phyloP scores from a whole-genome alignment of 768 basidiomycete species.

The Lactifluus subvellereus region DNA sequence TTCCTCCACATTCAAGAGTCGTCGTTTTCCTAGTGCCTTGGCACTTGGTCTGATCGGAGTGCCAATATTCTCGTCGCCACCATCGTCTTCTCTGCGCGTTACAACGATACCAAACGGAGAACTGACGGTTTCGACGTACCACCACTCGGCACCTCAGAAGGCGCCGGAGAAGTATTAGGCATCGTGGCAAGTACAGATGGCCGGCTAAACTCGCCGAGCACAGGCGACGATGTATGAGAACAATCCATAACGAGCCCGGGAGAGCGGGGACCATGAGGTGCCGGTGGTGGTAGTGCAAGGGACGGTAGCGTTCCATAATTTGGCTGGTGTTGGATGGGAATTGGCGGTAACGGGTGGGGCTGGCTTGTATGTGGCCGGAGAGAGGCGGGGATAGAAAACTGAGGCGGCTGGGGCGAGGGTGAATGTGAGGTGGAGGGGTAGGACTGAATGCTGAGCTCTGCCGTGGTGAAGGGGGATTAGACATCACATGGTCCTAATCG shows the following conservation, averaged over 20 bases:
- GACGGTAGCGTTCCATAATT: slow-evolving; percentile 30
- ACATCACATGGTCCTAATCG: slow-evolving; percentile 73
- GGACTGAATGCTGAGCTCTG: slow-evolving; percentile 35
- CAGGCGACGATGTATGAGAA: too few species aligned
- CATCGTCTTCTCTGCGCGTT: not conserved
- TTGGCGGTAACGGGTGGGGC: slow-evolving; percentile 37
- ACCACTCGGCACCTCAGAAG: slow-evolving; percentile 14
- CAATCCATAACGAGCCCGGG: slow-evolving; percentile 42
- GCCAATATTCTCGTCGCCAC: slow-evolving; percentile 25
- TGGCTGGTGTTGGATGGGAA: slow-evolving; percentile 23
- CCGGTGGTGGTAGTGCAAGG: slow-evolving; percentile 63
- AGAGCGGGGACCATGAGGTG: slow-evolving; percentile 66
- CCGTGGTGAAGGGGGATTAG: slow-evolving; percentile 52
- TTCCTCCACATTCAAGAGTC: slow-evolving; percentile 30
- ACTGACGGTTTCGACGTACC: not conserved
- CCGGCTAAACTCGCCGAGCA: not conserved
- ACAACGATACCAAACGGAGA: not conserved
- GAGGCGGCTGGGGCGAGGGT: slow-evolving; percentile 33
- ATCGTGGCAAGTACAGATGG: slow-evolving; percentile 2
- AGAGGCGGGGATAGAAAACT: slow-evolving; percentile 29
- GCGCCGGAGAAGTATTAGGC: not conserved
- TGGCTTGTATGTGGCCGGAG: slow-evolving; percentile 28
- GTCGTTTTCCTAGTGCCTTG: slow-evolving; percentile 85
- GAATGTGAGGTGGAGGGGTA: not conserved
- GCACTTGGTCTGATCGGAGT: slow-evolving; percentile 63